Evolutionary conservation across 495 filamentous ascomycete species (phyloP), one percentile per base, ranked within the genome.

Genomic region (Pseudomonodictys pantanalensis): DNA sequence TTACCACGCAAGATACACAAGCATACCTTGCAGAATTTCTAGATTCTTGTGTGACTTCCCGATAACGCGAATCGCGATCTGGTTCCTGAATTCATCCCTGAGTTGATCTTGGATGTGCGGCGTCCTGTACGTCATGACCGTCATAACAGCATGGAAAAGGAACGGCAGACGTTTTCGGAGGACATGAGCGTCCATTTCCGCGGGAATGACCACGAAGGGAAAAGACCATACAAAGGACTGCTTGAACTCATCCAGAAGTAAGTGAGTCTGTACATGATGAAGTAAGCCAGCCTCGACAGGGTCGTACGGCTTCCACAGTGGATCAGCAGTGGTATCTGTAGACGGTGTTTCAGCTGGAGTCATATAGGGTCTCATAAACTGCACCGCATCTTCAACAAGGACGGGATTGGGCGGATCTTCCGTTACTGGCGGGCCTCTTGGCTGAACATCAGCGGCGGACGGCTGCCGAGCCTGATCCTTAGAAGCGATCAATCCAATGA

Each of bases 1-100:
- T 15, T 15, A 41, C 51, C 58, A 62, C 2, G 58, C 51, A 4
- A 15, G 38, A 32, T 56, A 49, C 2, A 62, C 35, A 0, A 62
- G 51, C 15, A 62, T 15, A 1, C 58, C 58, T 38, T 62, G 58
- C 23, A 62, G 22, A 17, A 62, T 62, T 22, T 62, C 58, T 2
- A 62, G 51, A 20, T 44, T 62, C 41, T 56, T 55, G n/a, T 51
- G 51, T 12, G 51, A 42, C 4, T 44, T 30, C 7, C 23, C 23
- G n/a, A 62, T 41, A 33, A 62, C 56, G 2, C 52, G 58, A 3
- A 24, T 30, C 3, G 58, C 51, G 6, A 62, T 62, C 33, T 62
- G 51, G 9, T 22, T 23, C 35, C 49, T 55, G 44, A 62, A 29
- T 26, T 62, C 58, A 32, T 56, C 58, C 2, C 43, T 25, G 10